phyloP scores from a whole-genome alignment of 177 flowering plant species.

The Vitis hybrid region DNA sequence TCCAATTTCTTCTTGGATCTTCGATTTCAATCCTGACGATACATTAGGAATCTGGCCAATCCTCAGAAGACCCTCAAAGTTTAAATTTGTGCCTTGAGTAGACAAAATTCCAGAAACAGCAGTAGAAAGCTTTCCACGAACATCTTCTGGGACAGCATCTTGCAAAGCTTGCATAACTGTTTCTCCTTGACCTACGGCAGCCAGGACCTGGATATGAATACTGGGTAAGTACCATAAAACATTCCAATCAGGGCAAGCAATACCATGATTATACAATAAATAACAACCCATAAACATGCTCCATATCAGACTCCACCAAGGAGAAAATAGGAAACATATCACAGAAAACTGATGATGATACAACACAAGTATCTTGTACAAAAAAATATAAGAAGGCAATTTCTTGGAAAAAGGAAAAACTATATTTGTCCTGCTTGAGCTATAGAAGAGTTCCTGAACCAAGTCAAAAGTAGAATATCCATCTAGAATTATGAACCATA shows the following conservation, averaged over 20 bases:
- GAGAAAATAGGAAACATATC: no score
- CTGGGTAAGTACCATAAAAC: background rate
- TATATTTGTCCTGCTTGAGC: no score
- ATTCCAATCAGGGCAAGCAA: background rate
- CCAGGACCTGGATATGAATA: constrained; percentile 59
- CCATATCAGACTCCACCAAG: no score
- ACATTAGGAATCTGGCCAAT: constrained; percentile 29
- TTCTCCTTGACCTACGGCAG: constrained; percentile 85
- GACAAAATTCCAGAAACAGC: constrained; percentile 72
- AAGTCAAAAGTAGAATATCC: no score
- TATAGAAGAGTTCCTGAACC: no score
- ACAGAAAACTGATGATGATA: no score
- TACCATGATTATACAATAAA: background rate
- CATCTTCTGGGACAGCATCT: constrained; percentile 98
- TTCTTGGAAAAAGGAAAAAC: no score
- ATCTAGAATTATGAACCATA: no score
- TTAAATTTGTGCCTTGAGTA: constrained; percentile 48
- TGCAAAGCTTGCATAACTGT: constrained; percentile 85
- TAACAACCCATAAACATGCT: no score
- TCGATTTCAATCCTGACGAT: constrained; percentile 38
- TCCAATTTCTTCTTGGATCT: constrained; percentile 34
- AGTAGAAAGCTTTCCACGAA: constrained; percentile 78
- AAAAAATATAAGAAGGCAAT: no score
- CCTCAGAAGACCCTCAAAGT: constrained; percentile 42
- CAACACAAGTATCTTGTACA: no score